phyloP scores from a whole-genome alignment of 176 grass and related monocot species.

The Rhipidocladum racemiflorum region DNA sequence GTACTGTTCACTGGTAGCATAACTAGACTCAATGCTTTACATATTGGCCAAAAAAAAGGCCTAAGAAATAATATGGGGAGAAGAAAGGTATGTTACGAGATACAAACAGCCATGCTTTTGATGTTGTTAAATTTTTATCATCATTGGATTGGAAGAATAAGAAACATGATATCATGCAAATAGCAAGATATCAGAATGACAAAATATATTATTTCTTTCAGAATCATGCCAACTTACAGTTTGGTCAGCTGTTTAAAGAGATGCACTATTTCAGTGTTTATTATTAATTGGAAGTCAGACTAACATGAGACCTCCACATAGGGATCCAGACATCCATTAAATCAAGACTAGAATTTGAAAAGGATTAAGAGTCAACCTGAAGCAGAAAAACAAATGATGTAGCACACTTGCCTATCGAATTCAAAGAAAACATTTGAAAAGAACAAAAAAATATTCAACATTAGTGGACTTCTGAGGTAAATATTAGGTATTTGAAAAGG shows the following conservation, averaged over 20 bases:
- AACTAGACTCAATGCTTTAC: neutral
- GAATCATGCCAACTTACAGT: neutral
- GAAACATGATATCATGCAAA: neutral
- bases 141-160: neutral
- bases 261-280: neutral
- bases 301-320: neutral
- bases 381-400: constrained; percentile 1
- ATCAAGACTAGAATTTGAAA: neutral
- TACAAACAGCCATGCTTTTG: neutral
- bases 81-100: neutral
- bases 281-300: neutral
- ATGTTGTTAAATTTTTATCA: neutral
- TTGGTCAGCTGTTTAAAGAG: neutral
- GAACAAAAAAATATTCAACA: neutral
- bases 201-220: too few species aligned
- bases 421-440: neutral
- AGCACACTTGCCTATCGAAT: neutral
- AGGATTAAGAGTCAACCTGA: neutral
- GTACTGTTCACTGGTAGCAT: neutral
- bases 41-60: neutral
- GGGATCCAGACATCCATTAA: neutral
- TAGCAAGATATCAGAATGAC: neutral
- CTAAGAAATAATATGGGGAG: neutral
- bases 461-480: neutral
- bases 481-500: neutral